These are phyloP conservation scores for Arachis hypogaea DNA, from an alignment of 306 rosid genomes.

Conservation along the genomic window DNA sequence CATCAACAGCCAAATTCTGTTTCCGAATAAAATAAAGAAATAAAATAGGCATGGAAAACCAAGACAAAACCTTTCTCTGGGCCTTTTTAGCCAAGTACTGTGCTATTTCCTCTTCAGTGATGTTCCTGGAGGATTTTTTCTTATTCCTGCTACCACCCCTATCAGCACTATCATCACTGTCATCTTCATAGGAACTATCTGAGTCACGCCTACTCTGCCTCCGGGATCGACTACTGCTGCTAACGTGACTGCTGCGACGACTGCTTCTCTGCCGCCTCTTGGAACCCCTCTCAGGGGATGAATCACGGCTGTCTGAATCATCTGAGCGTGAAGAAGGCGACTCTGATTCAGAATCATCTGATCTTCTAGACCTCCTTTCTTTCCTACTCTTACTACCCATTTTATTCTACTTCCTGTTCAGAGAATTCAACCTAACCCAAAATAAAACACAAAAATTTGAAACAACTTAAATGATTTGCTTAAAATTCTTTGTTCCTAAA, in stretches of 20 bases:
- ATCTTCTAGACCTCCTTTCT: slow-evolving; percentile 25
- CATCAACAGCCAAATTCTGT: not conserved
- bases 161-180: slow-evolving; percentile 15
- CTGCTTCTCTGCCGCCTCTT: not conserved
- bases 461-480: no score
- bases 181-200: slow-evolving; percentile 32
- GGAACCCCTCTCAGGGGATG: slow-evolving; percentile 1
- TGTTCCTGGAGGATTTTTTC: slow-evolving; percentile 50
- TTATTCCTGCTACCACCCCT: not conserved
- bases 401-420: not conserved
- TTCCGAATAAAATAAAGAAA: slow-evolving; percentile 1
- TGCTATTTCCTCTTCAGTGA: slow-evolving; percentile 64
- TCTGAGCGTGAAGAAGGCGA: slow-evolving; percentile 19
- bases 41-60: not conserved
- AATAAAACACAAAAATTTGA: no score
- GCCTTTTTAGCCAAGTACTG: slow-evolving; percentile 80
- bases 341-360: slow-evolving; percentile 26
- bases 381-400: slow-evolving; percentile 24
- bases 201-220: slow-evolving; percentile 7
- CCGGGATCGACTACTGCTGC: not conserved
- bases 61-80: slow-evolving; percentile 57
- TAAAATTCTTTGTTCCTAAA: no score
- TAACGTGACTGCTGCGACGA: not conserved
- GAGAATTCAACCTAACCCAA: not conserved
- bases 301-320: not conserved